A percentile compares a stretch with the other conserved stretches of the same genome.
phyloP scores from a whole-genome alignment of 352 stramenopile species.

The Phytopythium montanum region DNA sequence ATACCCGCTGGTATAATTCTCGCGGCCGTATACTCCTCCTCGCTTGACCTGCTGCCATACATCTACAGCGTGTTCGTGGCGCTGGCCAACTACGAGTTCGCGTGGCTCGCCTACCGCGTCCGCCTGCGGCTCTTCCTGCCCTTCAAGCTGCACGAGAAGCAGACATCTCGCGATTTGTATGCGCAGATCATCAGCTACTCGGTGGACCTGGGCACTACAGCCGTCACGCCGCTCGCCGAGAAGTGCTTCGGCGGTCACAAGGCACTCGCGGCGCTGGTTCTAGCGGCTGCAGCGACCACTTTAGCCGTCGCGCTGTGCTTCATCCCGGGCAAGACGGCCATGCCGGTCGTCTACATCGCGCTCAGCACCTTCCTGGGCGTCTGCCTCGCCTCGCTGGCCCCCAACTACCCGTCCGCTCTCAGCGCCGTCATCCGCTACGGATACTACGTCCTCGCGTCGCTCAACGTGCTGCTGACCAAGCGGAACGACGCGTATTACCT shows the following conservation, averaged over 20 bases:
- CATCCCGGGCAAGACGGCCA: conserved; percentile 17
- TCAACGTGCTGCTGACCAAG: conserved; percentile 41
- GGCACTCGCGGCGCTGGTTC: conserved; percentile 15
- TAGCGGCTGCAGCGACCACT: conserved; percentile 14
- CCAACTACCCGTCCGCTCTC: conserved; percentile 40
- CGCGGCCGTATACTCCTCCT: conserved; percentile 27
- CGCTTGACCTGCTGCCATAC: conserved; percentile 42
- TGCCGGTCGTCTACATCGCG: conserved; percentile 40
- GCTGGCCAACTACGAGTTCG: conserved; percentile 49
- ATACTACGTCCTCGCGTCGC: conserved; percentile 49
- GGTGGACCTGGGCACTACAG: conserved; percentile 49
- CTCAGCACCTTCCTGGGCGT: conserved; percentile 35
- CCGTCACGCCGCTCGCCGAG: conserved; percentile 45
- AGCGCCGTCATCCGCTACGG: conserved; percentile 39
- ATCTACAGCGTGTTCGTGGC: conserved; percentile 40
- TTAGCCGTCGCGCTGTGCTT: conserved; percentile 17
- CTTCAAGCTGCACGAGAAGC: conserved; percentile 66
- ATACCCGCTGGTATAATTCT: conserved; percentile 28
- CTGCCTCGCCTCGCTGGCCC: conserved; percentile 30
- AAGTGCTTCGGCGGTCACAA: conserved; percentile 29
- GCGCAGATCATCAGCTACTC: conserved; percentile 67
- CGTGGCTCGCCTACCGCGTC: conserved; percentile 58
- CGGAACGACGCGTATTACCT: conserved; percentile 7
- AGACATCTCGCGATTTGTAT: conserved; percentile 66
- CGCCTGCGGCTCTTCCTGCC: conserved; percentile 50